These are phyloP conservation scores for Sclerotinia borealis DNA, from an alignment of 2,329 filamentous ascomycete genomes.

Conservation along the genomic window DNA sequence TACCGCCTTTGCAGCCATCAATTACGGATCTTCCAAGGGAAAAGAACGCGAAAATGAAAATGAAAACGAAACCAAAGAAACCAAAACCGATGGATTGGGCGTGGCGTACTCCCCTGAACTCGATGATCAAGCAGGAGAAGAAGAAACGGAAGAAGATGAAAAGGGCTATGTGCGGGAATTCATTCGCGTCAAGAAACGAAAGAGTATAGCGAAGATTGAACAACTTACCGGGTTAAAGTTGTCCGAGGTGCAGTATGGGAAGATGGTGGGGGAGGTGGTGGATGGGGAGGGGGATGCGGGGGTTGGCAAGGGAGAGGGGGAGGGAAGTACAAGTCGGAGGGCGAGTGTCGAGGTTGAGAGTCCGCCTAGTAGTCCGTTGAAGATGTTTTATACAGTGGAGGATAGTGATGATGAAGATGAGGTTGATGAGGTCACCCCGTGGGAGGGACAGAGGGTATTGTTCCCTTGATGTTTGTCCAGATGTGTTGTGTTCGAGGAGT, in stretches of 20 bases:
- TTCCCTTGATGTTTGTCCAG: not conserved
- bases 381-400: slow-evolving; percentile 8
- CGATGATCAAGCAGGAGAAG: not conserved
- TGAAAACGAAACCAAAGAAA: not conserved
- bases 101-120: not conserved
- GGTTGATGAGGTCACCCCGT: not conserved
- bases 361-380: slow-evolving; percentile 15
- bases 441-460: not conserved
- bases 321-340: not conserved
- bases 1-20: not conserved
- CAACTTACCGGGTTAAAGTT: slow-evolving; percentile 10
- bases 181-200: slow-evolving; percentile 7
- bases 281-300: not conserved
- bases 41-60: not conserved
- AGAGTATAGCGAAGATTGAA: slow-evolving; percentile 12
- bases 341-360: slow-evolving; percentile 1
- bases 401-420: slow-evolving; percentile 5
- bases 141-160: slow-evolving; percentile 9
- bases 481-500: not conserved
- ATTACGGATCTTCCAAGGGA: not conserved
- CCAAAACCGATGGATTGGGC: not conserved
- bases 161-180: slow-evolving; percentile 3
- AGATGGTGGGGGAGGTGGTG: slow-evolving; percentile 9
- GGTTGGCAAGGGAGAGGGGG: not conserved
- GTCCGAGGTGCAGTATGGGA: slow-evolving; percentile 10